A percentile compares a stretch with the other conserved stretches of the same genome.
Evolutionary conservation across 2,329 filamentous ascomycete genomes (phyloP).

Genomic region (Sarocladium kiliense): DNA sequence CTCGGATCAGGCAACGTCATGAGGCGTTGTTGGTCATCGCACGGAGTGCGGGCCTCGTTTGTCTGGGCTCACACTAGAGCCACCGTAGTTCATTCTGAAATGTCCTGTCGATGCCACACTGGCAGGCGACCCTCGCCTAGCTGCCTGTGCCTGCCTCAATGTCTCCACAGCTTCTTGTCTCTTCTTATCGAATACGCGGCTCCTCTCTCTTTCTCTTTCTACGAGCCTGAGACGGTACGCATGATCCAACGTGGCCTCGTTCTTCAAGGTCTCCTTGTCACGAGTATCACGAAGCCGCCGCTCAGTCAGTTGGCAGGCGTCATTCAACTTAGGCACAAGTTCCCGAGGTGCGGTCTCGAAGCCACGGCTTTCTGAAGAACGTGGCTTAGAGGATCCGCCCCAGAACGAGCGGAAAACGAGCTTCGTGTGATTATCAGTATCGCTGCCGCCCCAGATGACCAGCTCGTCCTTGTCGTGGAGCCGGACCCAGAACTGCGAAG

Average conservation of each 20-base stretch:
- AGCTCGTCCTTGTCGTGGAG: constrained; percentile 75
- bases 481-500: constrained; percentile 59
- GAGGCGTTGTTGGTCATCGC: constrained; percentile 7
- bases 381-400: constrained; percentile 45
- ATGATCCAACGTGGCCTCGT: constrained; percentile 40
- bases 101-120: constrained; percentile 16
- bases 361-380: constrained; percentile 18
- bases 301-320: constrained; percentile 40
- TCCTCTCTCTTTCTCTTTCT: constrained; percentile 43
- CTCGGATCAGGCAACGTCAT: not conserved
- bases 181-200: constrained; percentile 42
- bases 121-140: constrained; percentile 23
- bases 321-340: constrained; percentile 42
- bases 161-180: constrained; percentile 40
- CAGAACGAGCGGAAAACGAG: constrained; percentile 50
- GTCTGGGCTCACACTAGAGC: constrained; percentile 19
- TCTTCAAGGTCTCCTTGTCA: constrained; percentile 35
- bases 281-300: constrained; percentile 34
- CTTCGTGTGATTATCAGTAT: constrained; percentile 36
- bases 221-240: constrained; percentile 34
- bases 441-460: constrained; percentile 55
- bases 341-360: constrained; percentile 31
- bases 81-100: constrained; percentile 12
- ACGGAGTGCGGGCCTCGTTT: constrained; percentile 14
- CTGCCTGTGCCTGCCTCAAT: constrained; percentile 17